Conservation (phyloP, 495 filamentous ascomycete genomes). For the Terfezia claveryi region DNA sequence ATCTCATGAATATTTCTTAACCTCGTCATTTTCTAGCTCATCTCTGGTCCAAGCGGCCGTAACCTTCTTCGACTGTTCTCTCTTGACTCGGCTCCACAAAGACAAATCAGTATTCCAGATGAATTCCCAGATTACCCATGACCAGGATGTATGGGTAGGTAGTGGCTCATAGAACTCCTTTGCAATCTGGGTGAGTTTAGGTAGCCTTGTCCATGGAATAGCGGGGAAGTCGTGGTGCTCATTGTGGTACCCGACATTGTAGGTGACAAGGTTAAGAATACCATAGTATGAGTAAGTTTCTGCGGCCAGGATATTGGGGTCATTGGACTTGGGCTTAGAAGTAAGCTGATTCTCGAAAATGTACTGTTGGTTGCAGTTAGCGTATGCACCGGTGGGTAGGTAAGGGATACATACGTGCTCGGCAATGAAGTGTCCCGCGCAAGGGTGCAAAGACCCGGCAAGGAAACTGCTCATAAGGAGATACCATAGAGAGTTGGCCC, state of each 20-base stretch:
- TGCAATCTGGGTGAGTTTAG: conserved; percentile 53
- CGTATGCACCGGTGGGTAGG: not conserved
- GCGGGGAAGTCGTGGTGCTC: conserved; percentile 99
- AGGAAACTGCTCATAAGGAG: conserved; percentile 73
- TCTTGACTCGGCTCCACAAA: conserved; percentile 79
- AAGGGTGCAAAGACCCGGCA: conserved; percentile 80
- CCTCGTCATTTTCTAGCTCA: conserved; percentile 28
- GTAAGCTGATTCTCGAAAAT: conserved; percentile 48
- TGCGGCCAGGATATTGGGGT: conserved; percentile 38
- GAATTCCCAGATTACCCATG: conserved; percentile 83
- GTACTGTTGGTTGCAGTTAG: conserved; percentile 28
- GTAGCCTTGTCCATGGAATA: conserved; percentile 76
- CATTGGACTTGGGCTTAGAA: conserved; percentile 21
- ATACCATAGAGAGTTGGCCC: conserved; percentile 46
- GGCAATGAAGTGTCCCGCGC: conserved; percentile 94
- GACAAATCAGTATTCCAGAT: conserved; percentile 73
- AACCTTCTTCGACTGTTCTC: conserved; percentile 53
- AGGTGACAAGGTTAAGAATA: conserved; percentile 72
- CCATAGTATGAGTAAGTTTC: conserved; percentile 98
- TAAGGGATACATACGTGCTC: conserved; percentile 39
- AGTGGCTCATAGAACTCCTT: conserved; percentile 81
- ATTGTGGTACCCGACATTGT: conserved; percentile 94
- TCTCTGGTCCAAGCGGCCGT: conserved; percentile 31
- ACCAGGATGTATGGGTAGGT: conserved; percentile 74
- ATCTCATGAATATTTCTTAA: not conserved